Conservation (phyloP, 345 rosid genomes). For the Rhodomyrtus tomentosa region DNA sequence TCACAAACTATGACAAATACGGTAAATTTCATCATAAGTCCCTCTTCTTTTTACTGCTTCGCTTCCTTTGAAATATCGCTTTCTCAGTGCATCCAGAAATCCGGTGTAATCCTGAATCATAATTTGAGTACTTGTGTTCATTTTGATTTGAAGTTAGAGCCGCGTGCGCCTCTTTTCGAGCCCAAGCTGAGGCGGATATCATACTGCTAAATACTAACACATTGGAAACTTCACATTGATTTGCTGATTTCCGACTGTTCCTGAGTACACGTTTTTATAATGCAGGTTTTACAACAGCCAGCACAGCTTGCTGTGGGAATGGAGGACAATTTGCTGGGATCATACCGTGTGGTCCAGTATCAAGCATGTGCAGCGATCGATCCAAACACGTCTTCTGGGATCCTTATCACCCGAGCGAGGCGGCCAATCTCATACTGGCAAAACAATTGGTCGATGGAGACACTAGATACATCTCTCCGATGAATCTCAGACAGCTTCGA, state of each 20-base stretch:
- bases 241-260: background rate
- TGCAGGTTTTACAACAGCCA: conserved; percentile 34
- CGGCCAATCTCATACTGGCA: conserved; percentile 58
- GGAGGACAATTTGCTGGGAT: conserved; percentile 81
- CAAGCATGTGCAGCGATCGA: conserved; percentile 55
- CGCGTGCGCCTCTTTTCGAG: background rate
- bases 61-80: background rate
- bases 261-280: background rate
- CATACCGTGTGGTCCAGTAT: conserved; percentile 79
- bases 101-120: background rate
- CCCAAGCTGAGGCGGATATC: background rate
- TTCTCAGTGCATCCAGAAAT: background rate
- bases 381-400: conserved; percentile 81
- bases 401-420: conserved; percentile 82
- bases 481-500: conserved; percentile 64
- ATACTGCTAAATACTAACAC: background rate
- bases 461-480: conserved; percentile 34
- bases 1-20: conserved; percentile 53
- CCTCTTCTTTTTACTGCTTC: background rate
- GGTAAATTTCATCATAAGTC: conserved; percentile 17
- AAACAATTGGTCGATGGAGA: conserved; percentile 51
- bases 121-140: background rate
- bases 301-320: conserved; percentile 71
- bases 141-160: background rate
- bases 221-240: background rate